Percentiles rank a stretch among this genome's conserved stretches.
These are phyloP conservation scores for Parmales sp. DNA, from an alignment of 108 stramenopile genomes.

Conservation along the genomic window DNA sequence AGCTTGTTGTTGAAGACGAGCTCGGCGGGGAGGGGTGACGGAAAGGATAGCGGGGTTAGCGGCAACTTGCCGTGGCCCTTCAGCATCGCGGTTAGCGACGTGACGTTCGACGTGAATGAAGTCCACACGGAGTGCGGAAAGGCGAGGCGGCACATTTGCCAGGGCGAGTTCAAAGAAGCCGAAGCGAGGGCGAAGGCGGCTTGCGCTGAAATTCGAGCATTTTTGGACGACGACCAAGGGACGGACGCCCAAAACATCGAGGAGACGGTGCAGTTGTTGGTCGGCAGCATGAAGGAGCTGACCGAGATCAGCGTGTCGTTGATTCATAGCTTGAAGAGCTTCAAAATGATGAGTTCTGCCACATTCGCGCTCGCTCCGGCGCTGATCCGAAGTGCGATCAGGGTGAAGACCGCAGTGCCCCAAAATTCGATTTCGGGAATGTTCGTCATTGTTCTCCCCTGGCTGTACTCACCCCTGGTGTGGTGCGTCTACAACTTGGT, in stretches of 20 bases:
- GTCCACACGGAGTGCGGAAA: not conserved
- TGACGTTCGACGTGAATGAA: conserved; percentile 9
- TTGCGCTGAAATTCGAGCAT: not conserved
- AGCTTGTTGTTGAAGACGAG: not conserved
- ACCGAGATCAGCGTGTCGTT: not conserved
- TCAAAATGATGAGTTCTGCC: conserved; percentile 1
- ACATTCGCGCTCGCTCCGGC: conserved; percentile 5
- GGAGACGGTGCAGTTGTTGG: not conserved
- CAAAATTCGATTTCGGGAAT: conserved; percentile 1
- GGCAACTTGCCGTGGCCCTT: not conserved
- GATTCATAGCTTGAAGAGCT: conserved; percentile 2
- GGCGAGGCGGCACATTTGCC: conserved; percentile 6
- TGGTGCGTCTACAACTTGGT: conserved; percentile 14
- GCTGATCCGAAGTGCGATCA: not conserved
- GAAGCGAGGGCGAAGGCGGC: not conserved
- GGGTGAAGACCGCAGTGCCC: conserved; percentile 8
- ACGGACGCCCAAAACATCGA: conserved; percentile 4
- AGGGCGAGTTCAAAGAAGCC: not conserved
- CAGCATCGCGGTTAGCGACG: conserved; percentile 6
- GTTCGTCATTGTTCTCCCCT: conserved; percentile 9
- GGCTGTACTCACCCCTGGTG: conserved; percentile 5
- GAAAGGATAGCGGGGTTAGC: not conserved
- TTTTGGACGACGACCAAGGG: not conserved
- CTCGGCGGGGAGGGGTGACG: not conserved
- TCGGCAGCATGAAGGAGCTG: not conserved